Percentiles rank a stretch among this genome's conserved stretches.
phyloP scores from a whole-genome alignment of 2,329 filamentous ascomycete species.

The Phialemoniopsis sp. region DNA sequence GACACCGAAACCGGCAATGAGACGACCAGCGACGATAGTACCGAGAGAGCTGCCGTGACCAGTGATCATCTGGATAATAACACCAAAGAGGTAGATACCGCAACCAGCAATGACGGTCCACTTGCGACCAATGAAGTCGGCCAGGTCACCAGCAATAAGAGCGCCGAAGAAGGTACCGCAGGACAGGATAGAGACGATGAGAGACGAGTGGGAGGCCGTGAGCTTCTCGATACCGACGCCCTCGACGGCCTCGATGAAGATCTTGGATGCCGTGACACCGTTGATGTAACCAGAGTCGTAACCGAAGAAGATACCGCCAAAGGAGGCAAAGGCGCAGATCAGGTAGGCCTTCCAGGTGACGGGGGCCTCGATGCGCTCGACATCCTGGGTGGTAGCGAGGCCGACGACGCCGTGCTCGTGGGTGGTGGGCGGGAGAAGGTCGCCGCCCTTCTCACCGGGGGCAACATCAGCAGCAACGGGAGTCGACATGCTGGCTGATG shows the following conservation, averaged over 20 bases:
- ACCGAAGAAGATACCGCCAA: slow-evolving; percentile 73
- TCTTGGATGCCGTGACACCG: slow-evolving; percentile 50
- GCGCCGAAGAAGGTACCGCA: slow-evolving; percentile 76
- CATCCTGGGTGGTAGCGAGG: slow-evolving; percentile 42
- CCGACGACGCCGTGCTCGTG: slow-evolving; percentile 7
- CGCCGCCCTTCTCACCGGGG: no score
- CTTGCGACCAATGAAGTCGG: slow-evolving; percentile 71
- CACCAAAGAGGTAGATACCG: slow-evolving; percentile 64
- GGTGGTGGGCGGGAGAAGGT: slow-evolving; percentile 1
- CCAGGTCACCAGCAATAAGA: slow-evolving; percentile 70
- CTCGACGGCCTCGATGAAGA: slow-evolving; percentile 50
- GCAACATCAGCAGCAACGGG: no score
- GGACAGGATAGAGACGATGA: slow-evolving; percentile 74
- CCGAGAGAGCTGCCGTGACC: slow-evolving; percentile 44
- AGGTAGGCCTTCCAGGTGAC: slow-evolving; percentile 66
- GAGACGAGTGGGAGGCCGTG: slow-evolving; percentile 39
- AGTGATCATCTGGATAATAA: slow-evolving; percentile 60
- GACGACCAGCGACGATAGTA: slow-evolving; percentile 67
- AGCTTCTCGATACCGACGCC: slow-evolving; percentile 28
- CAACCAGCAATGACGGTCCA: slow-evolving; percentile 71
- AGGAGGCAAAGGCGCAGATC: slow-evolving; percentile 66
- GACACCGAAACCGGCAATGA: slow-evolving; percentile 73
- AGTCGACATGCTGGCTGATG: no score
- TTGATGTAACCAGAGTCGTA: slow-evolving; percentile 77
- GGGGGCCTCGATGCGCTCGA: slow-evolving; percentile 61